Evolutionary conservation across 192 early-diverging fungal genomes (phyloP), one percentile per base, ranked within the genome.

Genomic region (Chytriomyces sp.): DNA sequence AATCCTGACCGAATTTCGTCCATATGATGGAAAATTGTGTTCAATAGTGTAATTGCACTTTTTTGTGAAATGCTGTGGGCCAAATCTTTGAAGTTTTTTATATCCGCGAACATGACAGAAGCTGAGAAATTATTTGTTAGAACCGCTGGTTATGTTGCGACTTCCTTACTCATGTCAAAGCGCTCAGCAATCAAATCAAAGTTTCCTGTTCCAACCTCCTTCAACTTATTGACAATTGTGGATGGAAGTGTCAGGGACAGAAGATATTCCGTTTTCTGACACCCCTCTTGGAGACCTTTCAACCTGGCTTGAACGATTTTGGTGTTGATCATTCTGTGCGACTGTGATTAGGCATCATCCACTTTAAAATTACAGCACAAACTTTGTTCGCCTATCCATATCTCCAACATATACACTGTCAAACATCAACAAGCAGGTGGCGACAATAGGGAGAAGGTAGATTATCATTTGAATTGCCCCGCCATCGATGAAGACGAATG

Each of bases 81-180:
- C 0, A 81, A 61, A 41, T 84, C 75, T 52, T 80, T 84, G 75
- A 75, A 81, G 75, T 84, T 84, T 58, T 81, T 81, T 3, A 84
- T 63, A 33, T 84, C 82, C 14, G 75, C 66, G 60, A 84, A 84
- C 82, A 84, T 84, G 38, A 84, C 79, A 14, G 77, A 75, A 0
- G 82, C 82, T 84, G 63, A n/a, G 0, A 64, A 4, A 12, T 10
- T 10, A 26, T 5, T 31, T 10, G 17, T 44, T 32, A 73, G 19
- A 30, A 69, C 69, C 12, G 14, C 8, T 10, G 17, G 37, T 14
- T 37, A 38, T 39, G 37, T 37, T 37, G 61, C 7, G 33, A 63
- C 28, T 10, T 17, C 17, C 53, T 17, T 22, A 77, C 76, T 72
- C 37, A 63, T 31, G n/a, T 64, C 59, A 53, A 77, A 59, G 4